Base-by-base conservation (phyloP, 805 yeast genomes). In the Naumovozyma castellii region DNA sequence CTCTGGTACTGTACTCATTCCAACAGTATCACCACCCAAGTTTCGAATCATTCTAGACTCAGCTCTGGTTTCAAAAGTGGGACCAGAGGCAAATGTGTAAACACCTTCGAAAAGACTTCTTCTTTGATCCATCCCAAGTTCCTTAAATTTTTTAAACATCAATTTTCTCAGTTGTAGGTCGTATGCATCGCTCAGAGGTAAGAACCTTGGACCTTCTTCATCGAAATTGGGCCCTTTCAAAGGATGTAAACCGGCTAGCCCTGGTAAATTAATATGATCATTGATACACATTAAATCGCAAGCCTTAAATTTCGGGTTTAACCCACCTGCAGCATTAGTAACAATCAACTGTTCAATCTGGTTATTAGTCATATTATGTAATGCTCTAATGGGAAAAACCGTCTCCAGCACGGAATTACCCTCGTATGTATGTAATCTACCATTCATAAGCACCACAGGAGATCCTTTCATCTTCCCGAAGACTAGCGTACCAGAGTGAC, bases 1-100 rank as follows among this genome's bases (percentile, higher is more conserved):
- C 62, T 90, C 98, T 0, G 98, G 97, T 27, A 90, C 97, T 0
- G 97, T 92, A 42, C 95, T 83, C 98, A 90, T 90, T 3, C 97
- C 97, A 2, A 88, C 97, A 0, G 92, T 84, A 61, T 90, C 97
- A 38, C 85, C 96, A 8, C 97, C 97, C 20, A 82, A 47, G 4
- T 65, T 49, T 43, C 77, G 61, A 35, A 90, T 66, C 69, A 80
- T 69, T 42, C 94, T 70, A n/a, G 81, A 82, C 65, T 90, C 98
- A 0, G 97, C 95, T 51, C 96, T 71, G 2, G 84, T 75, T 65
- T 90, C 98, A 61, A 81, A 90, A 1, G 96, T 84, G 3, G 98
- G 97, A 0, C 98, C 98, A 4, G 94, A 75, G 5, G 80, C 94
- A 61, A 74, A 88, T 39, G 73, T 74, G 55, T 90, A 90, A 1